Conservation (phyloP, 2,329 filamentous ascomycete species). For the Xylariaceae sp. region DNA sequence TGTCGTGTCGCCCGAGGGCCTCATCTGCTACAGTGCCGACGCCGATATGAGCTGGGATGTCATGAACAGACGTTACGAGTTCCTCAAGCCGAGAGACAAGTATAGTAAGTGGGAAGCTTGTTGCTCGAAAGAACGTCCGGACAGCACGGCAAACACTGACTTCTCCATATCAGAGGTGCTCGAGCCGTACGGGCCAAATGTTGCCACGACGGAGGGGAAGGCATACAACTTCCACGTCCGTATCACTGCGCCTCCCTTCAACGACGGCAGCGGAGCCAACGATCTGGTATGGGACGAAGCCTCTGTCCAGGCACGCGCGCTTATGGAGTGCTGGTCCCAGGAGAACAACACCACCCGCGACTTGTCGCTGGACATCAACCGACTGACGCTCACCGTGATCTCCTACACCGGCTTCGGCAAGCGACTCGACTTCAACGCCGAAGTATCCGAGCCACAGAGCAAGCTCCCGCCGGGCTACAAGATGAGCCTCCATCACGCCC, state of each 20-base stretch:
- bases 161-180: conserved; percentile 5
- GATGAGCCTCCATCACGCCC: neutral
- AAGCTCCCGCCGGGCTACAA: neutral
- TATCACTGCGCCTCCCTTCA: conserved; percentile 4
- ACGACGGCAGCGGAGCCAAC: conserved; percentile 4
- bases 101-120: conserved; percentile 7
- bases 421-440: neutral
- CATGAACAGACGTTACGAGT: conserved; percentile 1
- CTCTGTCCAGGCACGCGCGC: neutral
- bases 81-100: conserved; percentile 7
- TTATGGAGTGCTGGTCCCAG: neutral
- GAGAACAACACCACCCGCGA: neutral
- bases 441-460: neutral
- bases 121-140: too few relatives aligned
- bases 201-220: conserved; percentile 5
- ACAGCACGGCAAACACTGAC: neutral
- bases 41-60: conserved; percentile 1
- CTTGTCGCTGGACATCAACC: conserved; percentile 2
- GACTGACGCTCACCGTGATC: conserved; percentile 4
- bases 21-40: conserved; percentile 9
- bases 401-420: conserved; percentile 2
- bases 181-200: conserved; percentile 7
- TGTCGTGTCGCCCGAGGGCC: conserved; percentile 3
- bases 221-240: conserved; percentile 6
- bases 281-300: conserved; percentile 8